Evolutionary conservation across 1,139 yeast species (phyloP), one percentile per base, ranked within the genome.

Genomic region (Nakaseomyces uthaithaninus): DNA sequence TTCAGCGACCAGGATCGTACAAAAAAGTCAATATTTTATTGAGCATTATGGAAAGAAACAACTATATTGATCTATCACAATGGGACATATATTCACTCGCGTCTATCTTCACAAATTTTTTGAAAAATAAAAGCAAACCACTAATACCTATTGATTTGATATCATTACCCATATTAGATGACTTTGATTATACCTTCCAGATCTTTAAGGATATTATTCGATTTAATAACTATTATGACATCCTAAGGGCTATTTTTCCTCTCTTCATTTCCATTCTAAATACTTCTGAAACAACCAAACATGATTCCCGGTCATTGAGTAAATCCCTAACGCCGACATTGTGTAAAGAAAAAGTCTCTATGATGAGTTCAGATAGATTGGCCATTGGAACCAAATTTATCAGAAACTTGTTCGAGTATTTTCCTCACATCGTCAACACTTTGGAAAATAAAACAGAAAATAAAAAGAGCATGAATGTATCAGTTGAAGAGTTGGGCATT

Each of bases 41-140:
- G 43, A 71, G 71, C 45, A 73, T 80, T 38, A 71, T 77, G 25
- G 68, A 67, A 40, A 62, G 83, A 45, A 75, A 75, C 53, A 65
- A 63, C 63, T 57, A 66, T 64, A 46, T 77, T 67, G 80, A 75
- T 67, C 46, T 77, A 61, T 64, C 83, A 56, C 69, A 66, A 46
- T 77, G 82, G 82, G 80, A 76, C 54, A 62, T 77, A 38, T 73
- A 74, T 53, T 73, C 78, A 38, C 68, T 77, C 40, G 75, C 76
- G 6, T 67, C 79, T 0, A 65, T 71, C 2, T 75, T 74, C 52
- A 66, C 76, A 45, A 66, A 68, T 45, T 63, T 76, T 12, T 49
- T 76, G 25, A 62, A 63, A 51, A 72, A 67, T 23, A 64, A 74
- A 17, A 66, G 72, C 0, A 52, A 52, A 17, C 70, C 75, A 1